These are phyloP conservation scores for Pisolithus microcarpus DNA, from an alignment of 768 basidiomycete genomes.

Conservation along the genomic window DNA sequence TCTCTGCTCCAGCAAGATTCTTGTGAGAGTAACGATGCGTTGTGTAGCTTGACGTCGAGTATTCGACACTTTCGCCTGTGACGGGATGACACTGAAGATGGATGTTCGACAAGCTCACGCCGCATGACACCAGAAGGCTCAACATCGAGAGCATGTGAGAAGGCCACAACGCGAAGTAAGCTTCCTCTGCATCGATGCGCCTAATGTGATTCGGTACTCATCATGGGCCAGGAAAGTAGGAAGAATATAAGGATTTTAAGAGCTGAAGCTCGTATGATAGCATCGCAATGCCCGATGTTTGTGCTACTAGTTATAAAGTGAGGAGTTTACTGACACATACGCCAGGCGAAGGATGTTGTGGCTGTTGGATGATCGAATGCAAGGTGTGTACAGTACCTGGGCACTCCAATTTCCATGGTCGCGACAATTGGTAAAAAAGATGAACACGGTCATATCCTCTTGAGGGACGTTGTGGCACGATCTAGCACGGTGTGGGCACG, in stretches of 20 bases:
- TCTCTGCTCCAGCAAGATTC: no score
- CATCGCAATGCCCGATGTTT: conserved; percentile 63
- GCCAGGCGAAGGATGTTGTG: conserved; percentile 78
- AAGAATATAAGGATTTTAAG: conserved; percentile 78
- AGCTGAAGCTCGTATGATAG: conserved; percentile 80
- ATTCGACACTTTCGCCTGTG: no score
- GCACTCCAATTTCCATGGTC: conserved; percentile 23
- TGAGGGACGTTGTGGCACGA: no score
- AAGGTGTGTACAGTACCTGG: conserved; percentile 72
- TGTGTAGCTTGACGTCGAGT: conserved; percentile 75
- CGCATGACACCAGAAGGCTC: conserved; percentile 78
- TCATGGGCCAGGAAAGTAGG: conserved; percentile 58
- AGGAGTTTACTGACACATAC: conserved; percentile 40
- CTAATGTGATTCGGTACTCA: conserved; percentile 67
- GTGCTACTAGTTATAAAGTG: background rate
- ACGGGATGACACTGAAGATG: conserved; percentile 56
- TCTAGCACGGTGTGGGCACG: no score
- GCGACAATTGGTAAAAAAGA: no score
- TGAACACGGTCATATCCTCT: no score
- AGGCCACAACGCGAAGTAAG: conserved; percentile 74
- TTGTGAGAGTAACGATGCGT: no score
- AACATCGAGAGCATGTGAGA: conserved; percentile 71
- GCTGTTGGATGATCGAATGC: conserved; percentile 70
- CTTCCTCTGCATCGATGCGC: conserved; percentile 60
- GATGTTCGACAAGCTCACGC: conserved; percentile 74